Conservation (phyloP, 2,329 filamentous ascomycete species). For the Graphilbum sp. region DNA sequence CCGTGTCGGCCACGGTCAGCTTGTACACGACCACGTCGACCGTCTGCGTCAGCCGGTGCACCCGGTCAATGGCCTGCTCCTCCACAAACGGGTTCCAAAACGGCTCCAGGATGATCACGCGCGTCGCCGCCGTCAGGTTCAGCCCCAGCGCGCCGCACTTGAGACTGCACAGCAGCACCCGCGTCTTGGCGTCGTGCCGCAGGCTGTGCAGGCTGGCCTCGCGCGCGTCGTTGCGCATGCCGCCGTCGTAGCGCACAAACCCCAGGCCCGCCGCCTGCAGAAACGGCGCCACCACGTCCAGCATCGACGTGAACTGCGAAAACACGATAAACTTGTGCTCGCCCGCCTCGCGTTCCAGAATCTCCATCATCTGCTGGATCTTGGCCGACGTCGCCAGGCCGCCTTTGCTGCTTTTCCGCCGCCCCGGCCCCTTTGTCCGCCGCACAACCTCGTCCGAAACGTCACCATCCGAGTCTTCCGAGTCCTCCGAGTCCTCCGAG, state of each 20-base stretch:
- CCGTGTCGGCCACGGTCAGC: conserved; percentile 69
- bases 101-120: conserved; percentile 88
- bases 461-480: conserved; percentile 18
- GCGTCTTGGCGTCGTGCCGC: conserved; percentile 55
- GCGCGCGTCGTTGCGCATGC: conserved; percentile 84
- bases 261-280: conserved; percentile 56
- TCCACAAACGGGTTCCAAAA: conserved; percentile 99
- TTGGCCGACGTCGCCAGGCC: conserved; percentile 63
- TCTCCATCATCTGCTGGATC: conserved; percentile 68
- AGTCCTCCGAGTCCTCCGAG: conserved; percentile 6
- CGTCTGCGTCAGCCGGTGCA: conserved; percentile 95
- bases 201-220: conserved; percentile 71
- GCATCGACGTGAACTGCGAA: conserved; percentile 96
- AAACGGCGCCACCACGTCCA: conserved; percentile 90
- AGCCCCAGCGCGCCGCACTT: conserved; percentile 87
- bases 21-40: conserved; percentile 92
- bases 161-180: conserved; percentile 80
- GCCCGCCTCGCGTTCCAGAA: conserved; percentile 61
- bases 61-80: conserved; percentile 95
- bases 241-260: conserved; percentile 83
- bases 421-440: too few relatives aligned
- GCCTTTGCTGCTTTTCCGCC: conserved; percentile 9
- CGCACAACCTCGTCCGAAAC: too few relatives aligned
- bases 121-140: conserved; percentile 83
- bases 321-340: conserved; percentile 97